Evolutionary conservation across 148 eudicot genomes (phyloP).

Genomic region (Rhododendron molle): DNA sequence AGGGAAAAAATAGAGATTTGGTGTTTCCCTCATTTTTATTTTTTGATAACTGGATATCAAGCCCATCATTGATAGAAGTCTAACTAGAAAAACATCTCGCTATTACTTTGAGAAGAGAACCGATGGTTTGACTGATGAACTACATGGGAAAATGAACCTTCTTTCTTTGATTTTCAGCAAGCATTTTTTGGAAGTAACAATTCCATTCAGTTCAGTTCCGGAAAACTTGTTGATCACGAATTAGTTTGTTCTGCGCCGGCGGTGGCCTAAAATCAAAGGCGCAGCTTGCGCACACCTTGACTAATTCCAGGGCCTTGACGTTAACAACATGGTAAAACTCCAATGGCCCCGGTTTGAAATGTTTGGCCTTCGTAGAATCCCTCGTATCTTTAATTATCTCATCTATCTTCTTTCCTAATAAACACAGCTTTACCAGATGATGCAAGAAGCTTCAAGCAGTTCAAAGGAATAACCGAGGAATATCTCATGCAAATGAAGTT

Average conservation of each 20-base stretch:
- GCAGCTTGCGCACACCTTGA: not conserved
- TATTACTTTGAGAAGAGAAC: not conserved
- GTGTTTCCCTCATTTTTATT: not conserved
- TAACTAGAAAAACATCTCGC: not conserved
- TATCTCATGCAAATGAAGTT: not conserved
- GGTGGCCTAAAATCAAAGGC: not conserved
- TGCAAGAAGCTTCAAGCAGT: not conserved
- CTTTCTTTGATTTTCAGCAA: not conserved
- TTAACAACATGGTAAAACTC: too few species aligned
- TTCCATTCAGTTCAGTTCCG: not conserved
- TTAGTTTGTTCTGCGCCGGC: too few species aligned
- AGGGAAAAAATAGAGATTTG: not conserved
- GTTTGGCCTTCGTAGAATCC: too few species aligned
- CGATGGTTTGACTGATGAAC: not conserved
- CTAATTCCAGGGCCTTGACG: too few species aligned
- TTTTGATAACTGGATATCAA: too few species aligned
- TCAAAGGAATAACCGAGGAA: not conserved
- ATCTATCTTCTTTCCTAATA: not conserved
- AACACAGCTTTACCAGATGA: not conserved
- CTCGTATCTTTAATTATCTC: not conserved
- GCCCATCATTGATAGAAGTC: not conserved
- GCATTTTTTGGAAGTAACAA: not conserved
- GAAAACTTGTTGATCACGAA: too few species aligned
- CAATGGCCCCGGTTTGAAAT: too few species aligned
- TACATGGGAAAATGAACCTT: not conserved